Base-by-base conservation (phyloP, 1,284 basidiomycete species). In the Ustilago loliicola region DNA sequence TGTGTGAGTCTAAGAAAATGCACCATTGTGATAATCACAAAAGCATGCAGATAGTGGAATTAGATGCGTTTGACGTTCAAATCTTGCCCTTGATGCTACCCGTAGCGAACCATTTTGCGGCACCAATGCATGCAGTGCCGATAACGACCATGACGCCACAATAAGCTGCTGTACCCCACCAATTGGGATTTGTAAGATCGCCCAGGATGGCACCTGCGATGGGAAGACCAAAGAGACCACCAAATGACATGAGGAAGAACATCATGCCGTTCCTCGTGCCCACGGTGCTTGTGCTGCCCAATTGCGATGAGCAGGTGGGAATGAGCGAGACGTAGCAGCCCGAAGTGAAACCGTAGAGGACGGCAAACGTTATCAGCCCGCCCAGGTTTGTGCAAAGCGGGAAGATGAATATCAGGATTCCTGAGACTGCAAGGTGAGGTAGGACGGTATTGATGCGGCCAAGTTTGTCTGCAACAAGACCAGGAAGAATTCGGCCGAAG, bases 401-500 rank as follows among this genome's bases (percentile, higher is more conserved):
- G 45, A 81, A 72, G 59, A 80, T 64, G 56, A 85, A 80, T 34
- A 76, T 77, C 13, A 82, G 69, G 5, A 85, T 52, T 7, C 83
- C 81, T 2, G 80, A 80, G 23, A 83, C 61, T 17, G 75, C 59
- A 0, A 85, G 83, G 15, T 82, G 80, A 3, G 85, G 69, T 3
- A 87, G 64, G 27, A 87, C 77, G 34, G 83, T 81, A 79, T 87
- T 87, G 67, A 87, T 77, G n/a, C 77, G 75, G 1, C 87, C 87
- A 7, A 78, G 71, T 10, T 76, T 70, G 57, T 87, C 86, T 0
- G 87, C 87, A 1, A 86, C 45, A 7, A 85, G 59, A 47, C 86
- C 86, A 13, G 86, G 79, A 5, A 81, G 32, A 25, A 87, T 81
- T 45, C 87, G 86, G n/a, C 87, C 86, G 21, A 86, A 67, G 5